Conservation (phyloP, 1,284 basidiomycete species). For the Marasmius oreades region DNA sequence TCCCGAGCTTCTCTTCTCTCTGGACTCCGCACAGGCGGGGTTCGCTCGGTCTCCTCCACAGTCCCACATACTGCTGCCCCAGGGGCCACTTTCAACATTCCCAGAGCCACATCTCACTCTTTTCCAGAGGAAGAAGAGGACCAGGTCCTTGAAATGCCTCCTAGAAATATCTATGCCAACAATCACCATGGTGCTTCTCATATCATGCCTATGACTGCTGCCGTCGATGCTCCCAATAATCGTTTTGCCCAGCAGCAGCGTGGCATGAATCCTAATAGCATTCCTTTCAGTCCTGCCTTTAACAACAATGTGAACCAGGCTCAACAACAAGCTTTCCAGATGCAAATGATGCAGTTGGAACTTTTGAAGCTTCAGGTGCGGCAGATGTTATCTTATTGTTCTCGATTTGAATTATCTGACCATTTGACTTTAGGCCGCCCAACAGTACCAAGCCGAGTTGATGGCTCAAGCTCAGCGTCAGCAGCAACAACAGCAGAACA, state of each 20-base stretch:
- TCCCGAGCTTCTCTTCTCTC: constrained; percentile 78
- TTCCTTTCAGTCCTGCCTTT: constrained; percentile 50
- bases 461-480: constrained; percentile 43
- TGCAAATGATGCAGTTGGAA: constrained; percentile 82
- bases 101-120: constrained; percentile 44
- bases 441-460: constrained; percentile 44
- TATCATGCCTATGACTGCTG: constrained; percentile 58
- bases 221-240: constrained; percentile 63
- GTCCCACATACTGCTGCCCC: constrained; percentile 70
- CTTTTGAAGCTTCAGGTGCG: constrained; percentile 73
- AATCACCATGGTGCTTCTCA: constrained; percentile 37
- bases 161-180: constrained; percentile 35
- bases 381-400: constrained; percentile 16
- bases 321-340: constrained; percentile 57
- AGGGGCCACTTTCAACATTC: constrained; percentile 56
- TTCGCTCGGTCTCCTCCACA: constrained; percentile 61
- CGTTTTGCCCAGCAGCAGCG: constrained; percentile 57
- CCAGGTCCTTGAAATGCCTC: constrained; percentile 52
- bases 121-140: constrained; percentile 55
- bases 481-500: constrained; percentile 34
- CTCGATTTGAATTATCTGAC: constrained; percentile 10
- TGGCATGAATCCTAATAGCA: constrained; percentile 54
- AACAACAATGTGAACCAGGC: constrained; percentile 27
- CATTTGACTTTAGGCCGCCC: constrained; percentile 40
- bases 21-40: constrained; percentile 81